Percentiles rank a stretch among this genome's conserved stretches.
Conservation (phyloP, 1,284 basidiomycete genomes). For the Nidula niveotomentosa region DNA sequence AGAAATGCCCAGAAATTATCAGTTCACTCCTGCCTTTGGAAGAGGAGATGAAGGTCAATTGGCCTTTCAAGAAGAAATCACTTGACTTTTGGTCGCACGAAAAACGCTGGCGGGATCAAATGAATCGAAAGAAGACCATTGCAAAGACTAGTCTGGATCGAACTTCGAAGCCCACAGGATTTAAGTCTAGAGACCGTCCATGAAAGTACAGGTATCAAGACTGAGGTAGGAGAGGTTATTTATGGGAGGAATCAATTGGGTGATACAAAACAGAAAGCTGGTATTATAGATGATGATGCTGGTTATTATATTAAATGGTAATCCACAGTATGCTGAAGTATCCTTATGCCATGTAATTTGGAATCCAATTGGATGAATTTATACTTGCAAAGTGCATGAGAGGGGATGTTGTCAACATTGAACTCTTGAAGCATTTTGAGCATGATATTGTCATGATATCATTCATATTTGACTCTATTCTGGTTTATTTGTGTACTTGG, state of each 20-base stretch:
- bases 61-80: slow-evolving; percentile 42
- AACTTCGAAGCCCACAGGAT: background rate
- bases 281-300: background rate
- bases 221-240: slow-evolving; percentile 2
- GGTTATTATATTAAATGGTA: no score
- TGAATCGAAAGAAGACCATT: background rate
- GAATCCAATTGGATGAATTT: no score
- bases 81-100: no score
- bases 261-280: background rate
- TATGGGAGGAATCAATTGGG: background rate
- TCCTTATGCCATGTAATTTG: no score
- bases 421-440: no score
- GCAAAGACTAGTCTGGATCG: slow-evolving; percentile 9
- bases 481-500: no score
- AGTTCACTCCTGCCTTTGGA: slow-evolving; percentile 50
- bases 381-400: no score
- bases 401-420: no score
- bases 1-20: slow-evolving; percentile 43
- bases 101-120: no score
- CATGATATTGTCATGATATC: no score
- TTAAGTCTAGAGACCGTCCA: background rate
- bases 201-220: slow-evolving; percentile 2
- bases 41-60: slow-evolving; percentile 42
- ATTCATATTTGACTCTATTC: no score
- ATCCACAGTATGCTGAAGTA: no score